phyloP scores from a whole-genome alignment of 2,329 filamentous ascomycete genomes.

The Fusarium illudens region DNA sequence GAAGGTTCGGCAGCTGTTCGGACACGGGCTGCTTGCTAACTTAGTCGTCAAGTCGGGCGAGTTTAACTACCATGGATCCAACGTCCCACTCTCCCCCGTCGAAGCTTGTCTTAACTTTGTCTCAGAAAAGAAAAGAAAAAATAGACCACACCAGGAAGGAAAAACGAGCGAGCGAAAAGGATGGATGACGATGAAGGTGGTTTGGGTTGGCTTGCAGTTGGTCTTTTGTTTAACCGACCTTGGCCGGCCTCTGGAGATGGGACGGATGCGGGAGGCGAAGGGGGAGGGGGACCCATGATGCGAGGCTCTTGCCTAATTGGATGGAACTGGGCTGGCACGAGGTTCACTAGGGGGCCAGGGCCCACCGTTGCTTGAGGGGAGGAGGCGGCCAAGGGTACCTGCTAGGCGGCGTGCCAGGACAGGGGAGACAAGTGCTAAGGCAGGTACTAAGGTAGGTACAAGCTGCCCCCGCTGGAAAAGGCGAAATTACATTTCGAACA shows the following conservation, averaged over 20 bases:
- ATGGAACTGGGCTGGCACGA: conserved; percentile 38
- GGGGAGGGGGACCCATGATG: conserved; percentile 22
- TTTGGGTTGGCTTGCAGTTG: conserved; percentile 23
- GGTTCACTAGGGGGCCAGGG: conserved; percentile 25
- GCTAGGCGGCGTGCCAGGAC: conserved; percentile 9
- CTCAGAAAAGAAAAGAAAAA: not conserved
- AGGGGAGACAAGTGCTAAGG: conserved; percentile 32
- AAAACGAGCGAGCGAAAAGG: conserved; percentile 17
- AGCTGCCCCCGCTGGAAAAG: conserved; percentile 18
- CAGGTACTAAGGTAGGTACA: conserved; percentile 35
- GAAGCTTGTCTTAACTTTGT: conserved; percentile 6
- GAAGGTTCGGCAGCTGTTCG: conserved; percentile 29
- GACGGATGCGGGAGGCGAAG: conserved; percentile 40
- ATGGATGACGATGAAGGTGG: conserved; percentile 27
- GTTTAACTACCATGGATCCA: not conserved
- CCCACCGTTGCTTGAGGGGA: conserved; percentile 25
- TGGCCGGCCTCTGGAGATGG: conserved; percentile 34
- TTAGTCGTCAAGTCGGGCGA: not conserved
- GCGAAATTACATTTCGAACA: conserved; percentile 39
- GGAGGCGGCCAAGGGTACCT: conserved; percentile 15
- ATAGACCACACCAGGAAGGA: not conserved
- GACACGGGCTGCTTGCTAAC: conserved; percentile 7
- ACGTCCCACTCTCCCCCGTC: conserved; percentile 4
- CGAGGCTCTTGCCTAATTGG: conserved; percentile 28
- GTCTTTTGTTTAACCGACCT: conserved; percentile 36